Percentiles rank a stretch among this genome's conserved stretches.
These are phyloP conservation scores for Alternaria rosae DNA, from an alignment of 2,329 filamentous ascomycete species.

Conservation along the genomic window DNA sequence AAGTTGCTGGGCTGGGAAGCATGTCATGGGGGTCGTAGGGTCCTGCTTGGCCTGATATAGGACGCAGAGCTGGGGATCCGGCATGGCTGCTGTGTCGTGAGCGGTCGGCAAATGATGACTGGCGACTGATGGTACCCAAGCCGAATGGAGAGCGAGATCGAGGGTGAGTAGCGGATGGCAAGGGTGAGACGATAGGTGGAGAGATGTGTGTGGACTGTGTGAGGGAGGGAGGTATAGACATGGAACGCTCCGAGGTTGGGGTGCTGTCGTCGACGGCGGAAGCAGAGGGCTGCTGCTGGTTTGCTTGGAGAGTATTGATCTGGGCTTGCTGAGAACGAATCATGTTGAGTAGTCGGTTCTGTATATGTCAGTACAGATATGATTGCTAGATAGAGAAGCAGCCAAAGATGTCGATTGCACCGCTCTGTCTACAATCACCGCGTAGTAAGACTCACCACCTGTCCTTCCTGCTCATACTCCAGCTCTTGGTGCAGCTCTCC, in stretches of 20 bases:
- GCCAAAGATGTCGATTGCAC: background rate
- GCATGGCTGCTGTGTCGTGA: slow-evolving; percentile 50
- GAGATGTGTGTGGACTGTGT: slow-evolving; percentile 31
- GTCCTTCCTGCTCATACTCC: slow-evolving; percentile 79
- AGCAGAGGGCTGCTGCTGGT: slow-evolving; percentile 51
- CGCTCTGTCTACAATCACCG: background rate
- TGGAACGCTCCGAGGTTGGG: slow-evolving; percentile 56
- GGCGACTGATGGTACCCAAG: slow-evolving; percentile 51
- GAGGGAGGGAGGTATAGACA: slow-evolving; percentile 49
- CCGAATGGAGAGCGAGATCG: slow-evolving; percentile 48
- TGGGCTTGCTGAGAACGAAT: slow-evolving; percentile 79
- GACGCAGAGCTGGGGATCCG: slow-evolving; percentile 60
- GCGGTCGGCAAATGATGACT: slow-evolving; percentile 52
- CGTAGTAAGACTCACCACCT: slow-evolving; percentile 64
- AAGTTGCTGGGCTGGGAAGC: slow-evolving; percentile 58
- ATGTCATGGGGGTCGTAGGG: slow-evolving; percentile 65
- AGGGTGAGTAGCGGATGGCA: slow-evolving; percentile 57
- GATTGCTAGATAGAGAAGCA: background rate
- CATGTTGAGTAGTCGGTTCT: slow-evolving; percentile 80
- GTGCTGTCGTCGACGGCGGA: slow-evolving; percentile 62
- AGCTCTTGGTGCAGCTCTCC: slow-evolving; percentile 81
- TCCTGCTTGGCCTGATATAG: slow-evolving; percentile 54
- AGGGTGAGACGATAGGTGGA: slow-evolving; percentile 47
- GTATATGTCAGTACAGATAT: background rate
- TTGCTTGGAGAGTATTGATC: slow-evolving; percentile 64